Percentiles rank a stretch among this genome's conserved stretches.
Evolutionary conservation across 2,329 filamentous ascomycete genomes (phyloP).

Genomic region (Aureobasidium sp.): DNA sequence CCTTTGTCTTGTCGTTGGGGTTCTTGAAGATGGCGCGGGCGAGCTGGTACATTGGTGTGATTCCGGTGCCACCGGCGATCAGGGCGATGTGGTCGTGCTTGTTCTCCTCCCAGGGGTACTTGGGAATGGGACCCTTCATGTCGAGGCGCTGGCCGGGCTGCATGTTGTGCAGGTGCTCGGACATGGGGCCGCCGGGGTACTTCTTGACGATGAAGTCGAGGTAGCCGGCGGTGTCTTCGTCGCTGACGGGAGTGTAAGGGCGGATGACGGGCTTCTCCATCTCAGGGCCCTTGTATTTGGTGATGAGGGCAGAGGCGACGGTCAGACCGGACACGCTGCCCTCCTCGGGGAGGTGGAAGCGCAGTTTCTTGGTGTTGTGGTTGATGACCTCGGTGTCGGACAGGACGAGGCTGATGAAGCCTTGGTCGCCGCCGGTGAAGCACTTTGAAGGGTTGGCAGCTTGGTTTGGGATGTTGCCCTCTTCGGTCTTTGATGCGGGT

Average conservation of each 20-base stretch:
- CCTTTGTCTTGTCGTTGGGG: constrained; percentile 93
- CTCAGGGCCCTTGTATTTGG: constrained; percentile 80
- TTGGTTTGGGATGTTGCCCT: constrained; percentile 34
- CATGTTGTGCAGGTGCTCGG: constrained; percentile 77
- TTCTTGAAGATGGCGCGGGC: constrained; percentile 88
- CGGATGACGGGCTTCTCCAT: constrained; percentile 80
- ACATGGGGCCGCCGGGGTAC: constrained; percentile 90
- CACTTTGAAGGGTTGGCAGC: constrained; percentile 37
- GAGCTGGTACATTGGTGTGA: constrained; percentile 97
- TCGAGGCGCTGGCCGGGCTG: constrained; percentile 73
- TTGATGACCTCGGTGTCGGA: constrained; percentile 73
- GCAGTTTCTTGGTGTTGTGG: constrained; percentile 90
- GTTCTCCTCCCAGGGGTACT: constrained; percentile 84
- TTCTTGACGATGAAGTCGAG: constrained; percentile 87
- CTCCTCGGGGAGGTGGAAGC: constrained; percentile 77
- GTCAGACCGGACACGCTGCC: constrained; percentile 77
- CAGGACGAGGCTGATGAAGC: constrained; percentile 75
- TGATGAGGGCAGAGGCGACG: constrained; percentile 76
- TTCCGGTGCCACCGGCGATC: constrained; percentile 91
- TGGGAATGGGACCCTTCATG: constrained; percentile 92
- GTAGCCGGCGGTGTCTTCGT: constrained; percentile 70
- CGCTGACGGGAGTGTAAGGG: constrained; percentile 87
- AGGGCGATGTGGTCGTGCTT: constrained; percentile 85
- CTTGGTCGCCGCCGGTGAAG: constrained; percentile 82
- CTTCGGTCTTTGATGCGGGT: constrained; percentile 29